These are phyloP conservation scores for Baudoinia panamericana DNA, from an alignment of 495 filamentous ascomycete genomes.

Conservation along the genomic window DNA sequence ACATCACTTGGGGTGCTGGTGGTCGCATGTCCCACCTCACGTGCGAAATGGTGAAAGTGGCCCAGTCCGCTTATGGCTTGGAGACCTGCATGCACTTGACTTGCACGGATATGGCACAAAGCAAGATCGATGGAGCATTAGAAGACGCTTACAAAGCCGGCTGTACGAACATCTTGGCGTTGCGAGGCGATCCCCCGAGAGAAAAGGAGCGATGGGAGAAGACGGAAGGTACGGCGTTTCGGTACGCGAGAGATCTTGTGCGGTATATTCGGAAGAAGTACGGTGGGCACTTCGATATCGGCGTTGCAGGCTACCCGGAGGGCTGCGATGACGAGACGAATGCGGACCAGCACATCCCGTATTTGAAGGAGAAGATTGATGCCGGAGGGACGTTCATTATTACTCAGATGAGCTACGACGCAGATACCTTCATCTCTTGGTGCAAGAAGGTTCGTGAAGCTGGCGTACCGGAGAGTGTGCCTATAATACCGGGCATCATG, in stretches of 20 bases:
- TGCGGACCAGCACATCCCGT: constrained; percentile 70
- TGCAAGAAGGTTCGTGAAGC: constrained; percentile 67
- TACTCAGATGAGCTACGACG: constrained; percentile 99
- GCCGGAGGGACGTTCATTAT: constrained; percentile 86
- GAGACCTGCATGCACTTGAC: constrained; percentile 99
- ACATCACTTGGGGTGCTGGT: constrained; percentile 97
- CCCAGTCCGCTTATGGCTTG: constrained; percentile 89
- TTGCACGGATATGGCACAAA: constrained; percentile 91
- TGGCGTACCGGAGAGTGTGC: constrained; percentile 58
- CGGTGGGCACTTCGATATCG: constrained; percentile 93
- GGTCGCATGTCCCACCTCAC: constrained; percentile 82
- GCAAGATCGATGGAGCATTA: constrained; percentile 80
- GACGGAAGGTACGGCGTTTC: constrained; percentile 61
- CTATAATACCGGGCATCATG: constrained; percentile 98
- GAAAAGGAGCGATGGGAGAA: constrained; percentile 77
- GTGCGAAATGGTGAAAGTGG: constrained; percentile 93
- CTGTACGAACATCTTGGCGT: constrained; percentile 93
- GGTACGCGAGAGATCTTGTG: constrained; percentile 86
- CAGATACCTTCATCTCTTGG: constrained; percentile 86
- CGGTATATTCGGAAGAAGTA: constrained; percentile 82
- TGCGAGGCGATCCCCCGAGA: constrained; percentile 87
- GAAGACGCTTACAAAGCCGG: constrained; percentile 83
- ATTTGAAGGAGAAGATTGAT: constrained; percentile 96
- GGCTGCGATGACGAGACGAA: constrained; percentile 87
- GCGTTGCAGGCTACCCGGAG: constrained; percentile 94